Conservation (phyloP, 441 rosid genomes). For the Flueggea neowawraea region DNA sequence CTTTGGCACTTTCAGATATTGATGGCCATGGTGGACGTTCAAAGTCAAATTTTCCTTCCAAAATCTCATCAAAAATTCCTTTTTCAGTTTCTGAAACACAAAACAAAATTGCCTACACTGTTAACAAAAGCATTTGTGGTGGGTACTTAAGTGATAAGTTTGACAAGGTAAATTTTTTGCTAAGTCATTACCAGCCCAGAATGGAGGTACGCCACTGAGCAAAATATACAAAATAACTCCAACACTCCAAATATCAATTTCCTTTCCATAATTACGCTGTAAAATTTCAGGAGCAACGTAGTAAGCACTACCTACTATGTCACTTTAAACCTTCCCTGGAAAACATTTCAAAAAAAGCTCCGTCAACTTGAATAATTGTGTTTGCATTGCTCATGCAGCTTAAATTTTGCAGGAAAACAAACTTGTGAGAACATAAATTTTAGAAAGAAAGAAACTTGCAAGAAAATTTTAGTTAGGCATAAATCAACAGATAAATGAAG, state of each 20-base stretch:
- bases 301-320: constrained; percentile 92
- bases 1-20: constrained; percentile 87
- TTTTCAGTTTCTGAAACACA: constrained; percentile 73
- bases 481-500: too few species aligned
- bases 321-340: constrained; percentile 68
- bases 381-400: too few species aligned
- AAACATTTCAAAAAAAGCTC: neutral
- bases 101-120: too few species aligned
- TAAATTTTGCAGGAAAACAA: neutral
- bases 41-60: constrained; percentile 76
- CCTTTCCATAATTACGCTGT: constrained; percentile 79
- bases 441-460: too few species aligned
- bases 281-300: constrained; percentile 96
- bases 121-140: too few species aligned
- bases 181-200: constrained; percentile 73
- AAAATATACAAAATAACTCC: constrained; percentile 87
- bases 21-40: constrained; percentile 82
- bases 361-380: too few species aligned
- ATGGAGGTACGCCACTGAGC: constrained; percentile 93
- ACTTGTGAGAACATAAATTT: too few species aligned
- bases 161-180: too few species aligned
- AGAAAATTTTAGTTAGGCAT: too few species aligned
- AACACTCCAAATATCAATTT: constrained; percentile 95
- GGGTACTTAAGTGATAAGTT: too few species aligned
- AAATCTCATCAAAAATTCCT: constrained; percentile 80